Percentiles rank a stretch among this genome's conserved stretches.
Evolutionary conservation across 352 stramenopile genomes (phyloP).

Genomic region (Phytophthora kernoviae): DNA sequence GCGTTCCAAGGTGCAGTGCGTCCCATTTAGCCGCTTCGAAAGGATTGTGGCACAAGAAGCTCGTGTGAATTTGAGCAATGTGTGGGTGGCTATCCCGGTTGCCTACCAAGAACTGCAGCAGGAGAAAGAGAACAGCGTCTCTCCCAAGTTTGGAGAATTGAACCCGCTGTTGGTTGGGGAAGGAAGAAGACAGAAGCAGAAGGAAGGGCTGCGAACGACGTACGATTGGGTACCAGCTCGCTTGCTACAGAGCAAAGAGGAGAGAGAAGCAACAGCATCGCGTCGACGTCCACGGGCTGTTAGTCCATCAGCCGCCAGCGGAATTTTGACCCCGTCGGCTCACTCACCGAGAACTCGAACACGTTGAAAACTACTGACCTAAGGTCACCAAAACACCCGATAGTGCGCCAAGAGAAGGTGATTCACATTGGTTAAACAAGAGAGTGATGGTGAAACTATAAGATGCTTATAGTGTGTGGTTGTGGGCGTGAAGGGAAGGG

Average conservation of each 20-base stretch:
- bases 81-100: conserved; percentile 70
- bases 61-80: conserved; percentile 56
- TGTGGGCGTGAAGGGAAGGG: no score
- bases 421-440: no score
- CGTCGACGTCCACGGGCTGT: conserved; percentile 15
- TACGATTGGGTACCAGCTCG: conserved; percentile 68
- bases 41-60: conserved; percentile 43
- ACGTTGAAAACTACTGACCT: not conserved
- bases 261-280: conserved; percentile 14
- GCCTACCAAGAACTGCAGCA: conserved; percentile 17
- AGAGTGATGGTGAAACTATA: no score
- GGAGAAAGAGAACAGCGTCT: not conserved
- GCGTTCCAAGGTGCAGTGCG: conserved; percentile 39
- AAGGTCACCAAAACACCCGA: no score
- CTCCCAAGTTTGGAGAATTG: conserved; percentile 5
- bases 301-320: conserved; percentile 17
- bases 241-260: conserved; percentile 40
- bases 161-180: conserved; percentile 24
- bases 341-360: not conserved
- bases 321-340: conserved; percentile 8
- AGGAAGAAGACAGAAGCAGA: conserved; percentile 14
- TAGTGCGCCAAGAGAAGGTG: no score
- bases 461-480: no score
- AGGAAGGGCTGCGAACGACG: conserved; percentile 36
- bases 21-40: conserved; percentile 56